A percentile compares a stretch with the other conserved stretches of the same genome.
Evolutionary conservation across 352 stramenopile species (phyloP).

Genomic region (Pythium pyrilobum): DNA sequence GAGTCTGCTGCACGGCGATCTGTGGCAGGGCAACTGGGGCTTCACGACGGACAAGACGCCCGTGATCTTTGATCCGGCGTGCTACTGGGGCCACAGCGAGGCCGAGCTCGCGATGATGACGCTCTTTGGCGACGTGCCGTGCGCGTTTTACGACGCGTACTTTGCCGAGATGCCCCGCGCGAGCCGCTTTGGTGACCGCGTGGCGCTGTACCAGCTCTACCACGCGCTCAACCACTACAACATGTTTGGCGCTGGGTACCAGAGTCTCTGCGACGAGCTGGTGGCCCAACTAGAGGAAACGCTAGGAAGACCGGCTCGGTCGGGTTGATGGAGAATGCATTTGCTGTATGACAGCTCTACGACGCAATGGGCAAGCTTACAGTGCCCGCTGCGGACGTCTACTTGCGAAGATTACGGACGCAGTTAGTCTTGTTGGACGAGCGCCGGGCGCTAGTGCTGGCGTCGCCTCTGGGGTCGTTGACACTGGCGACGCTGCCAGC

Average conservation of each 20-base stretch:
- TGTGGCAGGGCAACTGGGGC: slow-evolving; percentile 87
- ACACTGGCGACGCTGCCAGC: no score
- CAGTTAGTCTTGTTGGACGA: no score
- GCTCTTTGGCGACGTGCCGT: slow-evolving; percentile 32
- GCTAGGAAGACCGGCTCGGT: background rate
- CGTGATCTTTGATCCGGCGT: slow-evolving; percentile 80
- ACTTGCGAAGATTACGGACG: no score
- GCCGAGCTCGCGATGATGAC: slow-evolving; percentile 38
- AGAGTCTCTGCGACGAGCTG: slow-evolving; percentile 11
- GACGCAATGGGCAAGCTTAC: no score
- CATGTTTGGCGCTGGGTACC: slow-evolving; percentile 50
- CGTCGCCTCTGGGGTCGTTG: no score
- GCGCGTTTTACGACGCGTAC: slow-evolving; percentile 26
- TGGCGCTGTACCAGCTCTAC: slow-evolving; percentile 78
- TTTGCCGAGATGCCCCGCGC: slow-evolving; percentile 24
- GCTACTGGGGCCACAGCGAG: slow-evolving; percentile 51
- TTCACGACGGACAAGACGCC: slow-evolving; percentile 23
- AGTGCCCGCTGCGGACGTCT: no score
- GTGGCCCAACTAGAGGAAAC: slow-evolving; percentile 3
- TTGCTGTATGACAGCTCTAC: no score
- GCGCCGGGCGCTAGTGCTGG: no score
- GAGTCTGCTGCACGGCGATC: slow-evolving; percentile 64
- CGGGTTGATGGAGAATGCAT: no score
- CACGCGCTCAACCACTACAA: slow-evolving; percentile 85
- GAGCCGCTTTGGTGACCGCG: slow-evolving; percentile 42